phyloP scores from a whole-genome alignment of 371 early-diverging fungal species.

The Mortierella sp. region DNA sequence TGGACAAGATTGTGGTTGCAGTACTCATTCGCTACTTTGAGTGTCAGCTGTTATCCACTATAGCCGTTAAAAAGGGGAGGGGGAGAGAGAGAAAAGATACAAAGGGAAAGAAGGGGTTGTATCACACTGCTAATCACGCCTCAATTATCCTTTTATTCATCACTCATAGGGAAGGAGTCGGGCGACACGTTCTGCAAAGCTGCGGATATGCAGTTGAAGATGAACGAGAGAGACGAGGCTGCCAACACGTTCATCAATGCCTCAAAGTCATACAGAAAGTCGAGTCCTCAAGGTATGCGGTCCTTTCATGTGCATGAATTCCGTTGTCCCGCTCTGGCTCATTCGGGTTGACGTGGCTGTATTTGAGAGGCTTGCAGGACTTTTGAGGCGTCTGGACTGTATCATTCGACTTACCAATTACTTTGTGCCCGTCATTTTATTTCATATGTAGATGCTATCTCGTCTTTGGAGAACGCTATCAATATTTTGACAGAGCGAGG shows the following conservation, averaged over 20 bases:
- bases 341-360: not conserved
- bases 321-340: not conserved
- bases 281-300: conserved; percentile 77
- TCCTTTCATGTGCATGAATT: not conserved
- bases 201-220: conserved; percentile 78
- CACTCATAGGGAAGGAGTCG: conserved; percentile 86
- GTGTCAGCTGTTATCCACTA: not conserved
- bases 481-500: conserved; percentile 84
- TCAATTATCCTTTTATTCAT: not conserved
- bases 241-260: conserved; percentile 88
- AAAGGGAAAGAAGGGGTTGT: not conserved
- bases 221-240: conserved; percentile 87
- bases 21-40: not conserved
- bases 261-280: conserved; percentile 89
- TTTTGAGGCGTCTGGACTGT: not conserved
- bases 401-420: not conserved
- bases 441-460: conserved; percentile 76
- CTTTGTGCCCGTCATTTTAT: not conserved
- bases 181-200: conserved; percentile 91
- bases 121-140: conserved; percentile 13
- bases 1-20: conserved; percentile 1
- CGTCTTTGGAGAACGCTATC: conserved; percentile 80
- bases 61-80: not conserved
- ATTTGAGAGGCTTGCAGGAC: not conserved
- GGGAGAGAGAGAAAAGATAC: not conserved